Evolutionary conservation across 352 stramenopile species (phyloP), one percentile per base, ranked within the genome.

Genomic region (Phytophthora pisi): DNA sequence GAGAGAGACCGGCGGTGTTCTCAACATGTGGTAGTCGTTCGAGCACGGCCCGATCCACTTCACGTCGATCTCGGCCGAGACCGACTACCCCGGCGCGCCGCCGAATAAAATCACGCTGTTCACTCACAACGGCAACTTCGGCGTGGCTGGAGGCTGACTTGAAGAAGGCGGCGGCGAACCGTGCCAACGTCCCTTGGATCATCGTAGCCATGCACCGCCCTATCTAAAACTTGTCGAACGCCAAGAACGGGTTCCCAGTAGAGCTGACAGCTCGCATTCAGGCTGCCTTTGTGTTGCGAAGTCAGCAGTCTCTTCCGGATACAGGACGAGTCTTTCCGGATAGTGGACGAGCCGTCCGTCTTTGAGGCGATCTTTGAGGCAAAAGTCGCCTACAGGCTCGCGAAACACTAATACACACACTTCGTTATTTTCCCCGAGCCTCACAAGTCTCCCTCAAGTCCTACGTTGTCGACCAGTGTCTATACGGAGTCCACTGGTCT

Each of bases 1-100:
- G 3, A 36, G 31, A 0, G 86, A 94, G 61, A 74, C 53, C 34
- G 61, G 66, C 5, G 81, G 83, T 2, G 70, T 64, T 16, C 63
- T 79, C 59, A 92, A 91, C 49, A 96, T 95, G 84, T 96, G 86
- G 84, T 91, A 96, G 71, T 93, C 84, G 18, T 97, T 96, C 55
- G 79, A 96, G 23, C 70, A 96, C 55, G 88, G 82, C 2, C 68
- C 74, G 18, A 65, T 95, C 11, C 90, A 97, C 66, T 86, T 94
- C 54, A 90, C 87, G 7, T 74, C 80, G 16, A 82, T 97, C 36
- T 90, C 85, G 42, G 78, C 78, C 13, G 91, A 97, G 72, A 95
- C 81, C 16, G 76, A 89, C 63, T 88, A 86, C 51, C 51, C 42
- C 0, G 62, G 52, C 7, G 73, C 70, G 5, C 79, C 78, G 0